phyloP scores from a whole-genome alignment of 2,329 filamentous ascomycete genomes.

The Aspergillus intermedius region DNA sequence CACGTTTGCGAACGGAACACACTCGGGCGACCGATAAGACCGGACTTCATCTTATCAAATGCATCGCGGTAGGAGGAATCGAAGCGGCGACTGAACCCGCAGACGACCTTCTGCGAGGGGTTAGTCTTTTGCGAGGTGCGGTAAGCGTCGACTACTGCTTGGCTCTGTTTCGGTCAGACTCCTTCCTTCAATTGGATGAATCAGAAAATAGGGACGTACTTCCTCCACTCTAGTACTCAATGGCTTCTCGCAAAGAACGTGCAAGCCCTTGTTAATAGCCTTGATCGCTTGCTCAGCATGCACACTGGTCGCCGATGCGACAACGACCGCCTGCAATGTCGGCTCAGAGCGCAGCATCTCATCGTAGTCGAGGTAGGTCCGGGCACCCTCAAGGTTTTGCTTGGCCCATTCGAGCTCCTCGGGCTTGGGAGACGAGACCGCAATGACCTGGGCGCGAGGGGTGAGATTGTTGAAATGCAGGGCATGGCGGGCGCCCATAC shows the following conservation, averaged over 20 bases:
- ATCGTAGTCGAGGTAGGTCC: constrained; percentile 47
- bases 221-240: constrained; percentile 39
- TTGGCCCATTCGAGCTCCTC: constrained; percentile 44
- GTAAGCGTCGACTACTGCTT: constrained; percentile 49
- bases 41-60: constrained; percentile 42
- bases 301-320: constrained; percentile 48
- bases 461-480: constrained; percentile 40
- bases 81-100: constrained; percentile 58
- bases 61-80: constrained; percentile 58
- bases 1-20: constrained; percentile 58
- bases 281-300: constrained; percentile 52
- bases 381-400: constrained; percentile 45
- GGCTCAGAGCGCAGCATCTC: constrained; percentile 48
- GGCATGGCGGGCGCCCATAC: constrained; percentile 44
- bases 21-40: constrained; percentile 51
- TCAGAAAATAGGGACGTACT: not conserved
- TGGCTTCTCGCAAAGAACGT: constrained; percentile 51
- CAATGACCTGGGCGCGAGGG: constrained; percentile 43
- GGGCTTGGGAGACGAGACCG: constrained; percentile 40
- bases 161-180: constrained; percentile 37
- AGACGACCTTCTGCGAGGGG: constrained; percentile 52
- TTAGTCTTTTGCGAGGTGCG: constrained; percentile 45
- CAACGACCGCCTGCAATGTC: constrained; percentile 48
- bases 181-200: not conserved
- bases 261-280: constrained; percentile 47